Conservation (phyloP, 257 asterid genomes). For the Petrea volubilis region DNA sequence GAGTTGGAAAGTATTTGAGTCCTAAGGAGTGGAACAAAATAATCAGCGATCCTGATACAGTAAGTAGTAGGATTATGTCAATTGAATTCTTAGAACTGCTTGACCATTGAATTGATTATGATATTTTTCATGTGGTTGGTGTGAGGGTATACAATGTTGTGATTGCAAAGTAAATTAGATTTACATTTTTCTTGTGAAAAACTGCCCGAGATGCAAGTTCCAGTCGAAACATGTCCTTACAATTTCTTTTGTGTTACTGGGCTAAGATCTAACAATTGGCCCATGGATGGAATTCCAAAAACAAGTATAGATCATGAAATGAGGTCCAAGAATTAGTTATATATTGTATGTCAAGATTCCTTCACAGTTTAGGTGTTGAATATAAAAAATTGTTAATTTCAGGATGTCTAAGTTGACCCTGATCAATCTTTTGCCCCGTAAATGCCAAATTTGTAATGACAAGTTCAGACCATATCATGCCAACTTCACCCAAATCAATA, state of each 20-base stretch:
- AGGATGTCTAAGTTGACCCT: constrained; percentile 8
- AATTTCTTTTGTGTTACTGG: background rate
- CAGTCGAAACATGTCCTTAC: background rate
- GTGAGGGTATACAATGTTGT: background rate
- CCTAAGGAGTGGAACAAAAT: constrained; percentile 86
- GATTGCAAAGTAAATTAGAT: constrained; percentile 1
- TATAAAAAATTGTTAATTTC: background rate
- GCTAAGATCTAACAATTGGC: constrained; percentile 4
- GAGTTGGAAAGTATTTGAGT: constrained; percentile 81
- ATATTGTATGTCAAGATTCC: background rate
- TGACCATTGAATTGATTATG: background rate
- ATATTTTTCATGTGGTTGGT: background rate
- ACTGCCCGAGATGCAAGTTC: constrained; percentile 4
- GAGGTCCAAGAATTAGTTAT: background rate
- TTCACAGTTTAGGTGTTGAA: background rate
- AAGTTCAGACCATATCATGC: constrained; percentile 12
- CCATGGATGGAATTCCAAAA: background rate
- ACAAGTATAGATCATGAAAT: background rate
- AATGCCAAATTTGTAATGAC: background rate
- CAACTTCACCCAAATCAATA: background rate
- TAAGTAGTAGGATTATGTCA: constrained; percentile 43
- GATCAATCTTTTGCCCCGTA: background rate
- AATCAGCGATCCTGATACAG: constrained; percentile 83
- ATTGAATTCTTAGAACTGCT: background rate
- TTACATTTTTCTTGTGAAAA: background rate